Evolutionary conservation across 306 rosid species (phyloP), one percentile per base, ranked within the genome.

Genomic region (Ceratonia siliqua): DNA sequence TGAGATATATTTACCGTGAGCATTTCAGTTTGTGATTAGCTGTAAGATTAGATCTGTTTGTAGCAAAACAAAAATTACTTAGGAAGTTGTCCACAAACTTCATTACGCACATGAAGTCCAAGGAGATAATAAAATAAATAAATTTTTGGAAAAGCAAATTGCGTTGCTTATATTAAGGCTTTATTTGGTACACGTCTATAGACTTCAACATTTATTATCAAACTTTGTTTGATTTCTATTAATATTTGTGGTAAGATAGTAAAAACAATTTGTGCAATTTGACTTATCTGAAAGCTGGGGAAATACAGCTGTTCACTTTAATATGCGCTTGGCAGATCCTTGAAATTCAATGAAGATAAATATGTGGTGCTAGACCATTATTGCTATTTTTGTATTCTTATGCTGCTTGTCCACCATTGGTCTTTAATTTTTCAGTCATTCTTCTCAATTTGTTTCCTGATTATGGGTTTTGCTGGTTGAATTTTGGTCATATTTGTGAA

Each of bases 381-480:
- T 77, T 56, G 32, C 27, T 21, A 55, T 46, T 8, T 55, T 68
- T 68, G 20, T 43, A 43, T 59, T 12, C 24, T 35, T 55, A 35
- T 68, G 54, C 81, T 67, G 20, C 68, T 18, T 58, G 27, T 41
- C 43, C 6, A 36, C 63, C 21, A 6, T 57, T 68, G 69, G 2
- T 45, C 32, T 35, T 28, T 55, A 56, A 20, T 43, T 36, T 13
- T 30, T 17, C 30, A 28, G 36, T 0, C 20, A 10, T 24, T 72
- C 45, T 64, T 22, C 28, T 39, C 52, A 68, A 52, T 63, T 72
- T 53, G 38, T 45, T 35, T 65, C 1, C 57, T 52, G 15, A 28
- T 61, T 42, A 48, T 33, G 17, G 33, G 57, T 17, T 73, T 66
- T 43, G 17, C 62, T 39, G 66, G 61, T 49, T 56, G 59, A 66